phyloP scores from a whole-genome alignment of 1,284 basidiomycete genomes.

The Athelia psychrophila region DNA sequence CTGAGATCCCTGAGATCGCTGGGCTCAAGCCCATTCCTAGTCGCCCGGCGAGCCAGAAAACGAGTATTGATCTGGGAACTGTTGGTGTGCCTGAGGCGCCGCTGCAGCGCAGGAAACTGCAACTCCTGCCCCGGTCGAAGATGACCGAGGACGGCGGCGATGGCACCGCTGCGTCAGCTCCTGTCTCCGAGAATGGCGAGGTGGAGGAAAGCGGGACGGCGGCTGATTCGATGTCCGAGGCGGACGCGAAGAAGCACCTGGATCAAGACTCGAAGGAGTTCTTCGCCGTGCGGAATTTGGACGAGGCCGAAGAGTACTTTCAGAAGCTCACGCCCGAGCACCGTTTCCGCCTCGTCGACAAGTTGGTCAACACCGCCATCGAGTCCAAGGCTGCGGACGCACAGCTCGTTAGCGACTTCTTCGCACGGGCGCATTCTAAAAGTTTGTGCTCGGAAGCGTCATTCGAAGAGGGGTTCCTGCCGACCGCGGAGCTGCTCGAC shows the following conservation, averaged over 20 bases:
- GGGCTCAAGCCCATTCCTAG: constrained; percentile 32
- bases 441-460: constrained; percentile 49
- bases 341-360: constrained; percentile 68
- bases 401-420: constrained; percentile 70
- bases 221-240: constrained; percentile 69
- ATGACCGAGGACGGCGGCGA: constrained; percentile 29
- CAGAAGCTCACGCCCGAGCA: constrained; percentile 63
- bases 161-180: constrained; percentile 35
- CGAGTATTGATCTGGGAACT: constrained; percentile 27
- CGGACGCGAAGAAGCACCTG: constrained; percentile 76
- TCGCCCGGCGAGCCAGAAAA: not conserved
- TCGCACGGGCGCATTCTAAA: constrained; percentile 55
- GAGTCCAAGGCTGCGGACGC: constrained; percentile 88
- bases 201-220: constrained; percentile 31
- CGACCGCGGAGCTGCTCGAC: constrained; percentile 74
- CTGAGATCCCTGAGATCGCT: constrained; percentile 52
- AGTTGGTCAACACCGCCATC: constrained; percentile 67
- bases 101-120: constrained; percentile 70
- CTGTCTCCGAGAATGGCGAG: constrained; percentile 52
- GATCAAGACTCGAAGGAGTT: constrained; percentile 78
- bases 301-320: constrained; percentile 88
- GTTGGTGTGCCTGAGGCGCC: constrained; percentile 35
- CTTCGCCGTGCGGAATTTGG: constrained; percentile 73
- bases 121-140: constrained; percentile 52
- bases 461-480: constrained; percentile 68